Percentiles rank a stretch among this genome's conserved stretches.
These are phyloP conservation scores for Diaporthe velutina DNA, from an alignment of 2,329 filamentous ascomycete species.

Conservation along the genomic window DNA sequence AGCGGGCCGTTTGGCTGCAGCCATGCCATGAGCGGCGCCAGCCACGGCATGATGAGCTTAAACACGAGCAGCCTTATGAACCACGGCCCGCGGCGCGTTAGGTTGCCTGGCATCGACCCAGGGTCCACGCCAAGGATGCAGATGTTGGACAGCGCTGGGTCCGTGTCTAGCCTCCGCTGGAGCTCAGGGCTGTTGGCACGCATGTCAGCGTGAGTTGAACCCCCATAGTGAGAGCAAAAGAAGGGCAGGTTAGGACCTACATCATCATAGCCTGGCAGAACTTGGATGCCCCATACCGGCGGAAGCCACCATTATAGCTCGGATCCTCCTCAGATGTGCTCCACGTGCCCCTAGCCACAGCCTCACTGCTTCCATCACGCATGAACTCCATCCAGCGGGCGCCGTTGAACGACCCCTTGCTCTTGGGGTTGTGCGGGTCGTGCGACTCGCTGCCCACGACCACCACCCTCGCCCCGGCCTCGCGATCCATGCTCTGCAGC, in stretches of 20 bases:
- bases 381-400: constrained; percentile 26
- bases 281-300: constrained; percentile 51
- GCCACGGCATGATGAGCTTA: constrained; percentile 13
- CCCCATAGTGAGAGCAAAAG: too few relatives aligned
- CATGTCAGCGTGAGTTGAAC: background rate
- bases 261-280: constrained; percentile 50
- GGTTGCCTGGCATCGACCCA: constrained; percentile 47
- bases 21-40: constrained; percentile 6
- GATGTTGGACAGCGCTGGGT: constrained; percentile 46
- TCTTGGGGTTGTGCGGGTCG: constrained; percentile 30
- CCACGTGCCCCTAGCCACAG: constrained; percentile 46
- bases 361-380: constrained; percentile 44
- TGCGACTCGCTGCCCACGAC: constrained; percentile 41
- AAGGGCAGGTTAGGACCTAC: constrained; percentile 38
- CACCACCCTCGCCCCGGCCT: constrained; percentile 42
- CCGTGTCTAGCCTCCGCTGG: constrained; percentile 45
- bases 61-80: constrained; percentile 38
- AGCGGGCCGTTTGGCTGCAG: constrained; percentile 29
- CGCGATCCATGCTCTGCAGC: constrained; percentile 44
- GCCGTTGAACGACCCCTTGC: background rate
- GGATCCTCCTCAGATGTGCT: constrained; percentile 44
- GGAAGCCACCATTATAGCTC: constrained; percentile 39
- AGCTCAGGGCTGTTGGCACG: constrained; percentile 45
- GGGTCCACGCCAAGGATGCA: constrained; percentile 51
- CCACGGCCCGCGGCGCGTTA: constrained; percentile 43